Percentiles rank a stretch among this genome's conserved stretches.
Evolutionary conservation across 805 yeast genomes (phyloP).

Genomic region (Nakazawaea populi): DNA sequence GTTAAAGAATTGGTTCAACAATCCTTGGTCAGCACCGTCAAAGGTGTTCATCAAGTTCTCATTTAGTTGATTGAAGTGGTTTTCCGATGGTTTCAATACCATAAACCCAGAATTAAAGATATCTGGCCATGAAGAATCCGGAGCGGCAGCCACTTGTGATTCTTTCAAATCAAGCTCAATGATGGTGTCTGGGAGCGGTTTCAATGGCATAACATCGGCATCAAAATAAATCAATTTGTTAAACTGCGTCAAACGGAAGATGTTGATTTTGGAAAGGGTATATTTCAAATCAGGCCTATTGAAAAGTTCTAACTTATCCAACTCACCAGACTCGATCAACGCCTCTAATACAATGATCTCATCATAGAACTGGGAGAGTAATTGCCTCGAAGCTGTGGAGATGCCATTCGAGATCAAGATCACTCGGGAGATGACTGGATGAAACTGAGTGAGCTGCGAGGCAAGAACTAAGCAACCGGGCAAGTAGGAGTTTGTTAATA

Average conservation of each 20-base stretch:
- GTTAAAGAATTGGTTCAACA: slow-evolving; percentile 68
- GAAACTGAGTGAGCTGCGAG: slow-evolving; percentile 17
- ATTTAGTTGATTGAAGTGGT: slow-evolving; percentile 35
- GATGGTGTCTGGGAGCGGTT: slow-evolving; percentile 22
- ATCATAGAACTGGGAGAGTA: background rate
- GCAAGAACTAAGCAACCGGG: slow-evolving; percentile 31
- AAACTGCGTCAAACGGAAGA: slow-evolving; percentile 41
- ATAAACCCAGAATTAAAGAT: slow-evolving; percentile 73
- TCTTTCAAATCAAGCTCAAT: slow-evolving; percentile 12
- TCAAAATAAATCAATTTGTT: slow-evolving; percentile 56
- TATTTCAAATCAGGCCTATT: slow-evolving; percentile 23
- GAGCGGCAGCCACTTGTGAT: slow-evolving; percentile 43
- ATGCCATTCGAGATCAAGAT: slow-evolving; percentile 14
- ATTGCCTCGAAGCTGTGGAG: background rate
- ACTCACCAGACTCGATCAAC: background rate
- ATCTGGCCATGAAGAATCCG: slow-evolving; percentile 93
- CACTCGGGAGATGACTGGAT: slow-evolving; percentile 16
- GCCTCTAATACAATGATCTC: background rate
- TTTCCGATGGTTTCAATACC: slow-evolving; percentile 45
- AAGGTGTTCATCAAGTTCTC: slow-evolving; percentile 36
- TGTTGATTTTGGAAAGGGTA: slow-evolving; percentile 48
- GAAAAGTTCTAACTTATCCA: slow-evolving; percentile 11
- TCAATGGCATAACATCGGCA: slow-evolving; percentile 51
- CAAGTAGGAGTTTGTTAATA: slow-evolving; percentile 27
- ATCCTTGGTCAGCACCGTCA: slow-evolving; percentile 93